Evolutionary conservation across 148 eudicot genomes (phyloP), one percentile per base, ranked within the genome.

Genomic region (Vaccinium myrtillus): DNA sequence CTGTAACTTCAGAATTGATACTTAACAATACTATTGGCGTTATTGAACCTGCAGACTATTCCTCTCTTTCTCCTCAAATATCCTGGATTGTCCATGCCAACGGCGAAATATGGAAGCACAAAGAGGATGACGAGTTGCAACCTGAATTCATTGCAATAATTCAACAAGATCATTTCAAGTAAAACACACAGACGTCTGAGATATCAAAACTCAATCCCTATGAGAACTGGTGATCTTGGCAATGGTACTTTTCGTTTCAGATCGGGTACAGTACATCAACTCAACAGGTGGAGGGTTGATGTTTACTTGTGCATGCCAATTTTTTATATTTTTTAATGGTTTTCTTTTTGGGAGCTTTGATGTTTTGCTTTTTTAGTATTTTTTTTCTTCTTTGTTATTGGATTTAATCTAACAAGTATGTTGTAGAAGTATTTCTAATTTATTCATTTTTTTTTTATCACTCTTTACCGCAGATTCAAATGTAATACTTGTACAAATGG

Each of bases 61-160:
- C 89, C 15, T 46, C 83, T 8, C 87, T 91, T 84, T 85, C 93
- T 78, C 93, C 93, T 84, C 93, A 91, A 88, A 88, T 88, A 87
- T 91, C 93, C 70, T 91, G 93, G 93, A 48, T 87, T 75, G 84
- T 91, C 58, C 93, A 86, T 86, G 90, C 90, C 71, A 91, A 91
- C 83, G 91, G 93, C 39, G 93, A 91, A 89, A 90, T 91, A 84
- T 91, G 93, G 93, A 91, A 89, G 88, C 93, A 83, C 65, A 91
- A 90, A 87, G 93, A 90, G 32, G 87, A 90, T 25, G 88, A 88
- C 32, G 91, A 86, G 32, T 54, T 86, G 87, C 89, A 86, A 48
- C 85, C 84, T n/a, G 93, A 91, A 86, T 88, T 88, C 86, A 85
- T 91, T 73, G 93, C 88, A 39, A 78, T 88, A 39, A 91, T 91